Base-by-base conservation (phyloP, 2,329 filamentous ascomycete species). In the Xenoacremonium recifei region DNA sequence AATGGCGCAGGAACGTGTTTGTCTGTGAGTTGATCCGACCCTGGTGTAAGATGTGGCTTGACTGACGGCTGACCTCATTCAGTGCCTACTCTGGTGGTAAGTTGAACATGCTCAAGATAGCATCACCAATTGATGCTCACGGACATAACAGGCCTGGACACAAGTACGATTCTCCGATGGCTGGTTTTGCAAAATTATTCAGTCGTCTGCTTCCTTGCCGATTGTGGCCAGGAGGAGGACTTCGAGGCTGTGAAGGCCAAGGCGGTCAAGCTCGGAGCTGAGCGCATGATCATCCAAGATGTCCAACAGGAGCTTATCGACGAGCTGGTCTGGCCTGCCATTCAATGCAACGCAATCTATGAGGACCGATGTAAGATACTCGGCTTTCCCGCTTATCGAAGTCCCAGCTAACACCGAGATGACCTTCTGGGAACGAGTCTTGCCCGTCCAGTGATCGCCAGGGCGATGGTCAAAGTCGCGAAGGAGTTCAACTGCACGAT, bases 261-360 rank as follows among this genome's bases (percentile, higher is more conserved):
- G 72, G 85, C 84, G 3, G 29, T 45, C 15, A 41, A 31, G 35
- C 37, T 54, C 23, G 49, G 51, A 6, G 49, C 51, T 19, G 49
- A 54, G 40, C 33, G 33, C 18, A 75, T 81, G 57, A 62, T 72
- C 52, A 68, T 79, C 51, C 69, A 73, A 45, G 78, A 89, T 62
- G 71, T 89, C 42, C 77, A 79, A 50, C 74, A 76, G 56, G 82
- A 87, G 66, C 89, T 90, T 61, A 77, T 90, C 49, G 82, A 88
- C 57, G 78, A 89, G 67, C 76, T 89, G 27, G 85, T 82, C 74
- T 89, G 84, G 76, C 83, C 80, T 42, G 85, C 85, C 44, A 77
- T 90, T 51, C 82, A 86, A 65, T 7, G 48, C 54, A 77, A 79
- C 55, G 76, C 75, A 39, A 75, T 79, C 59, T 82, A 79, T 60